A percentile compares a stretch with the other conserved stretches of the same genome.
Evolutionary conservation across 139 green algal genomes (phyloP).

Genomic region (Coelastrella sp.): DNA sequence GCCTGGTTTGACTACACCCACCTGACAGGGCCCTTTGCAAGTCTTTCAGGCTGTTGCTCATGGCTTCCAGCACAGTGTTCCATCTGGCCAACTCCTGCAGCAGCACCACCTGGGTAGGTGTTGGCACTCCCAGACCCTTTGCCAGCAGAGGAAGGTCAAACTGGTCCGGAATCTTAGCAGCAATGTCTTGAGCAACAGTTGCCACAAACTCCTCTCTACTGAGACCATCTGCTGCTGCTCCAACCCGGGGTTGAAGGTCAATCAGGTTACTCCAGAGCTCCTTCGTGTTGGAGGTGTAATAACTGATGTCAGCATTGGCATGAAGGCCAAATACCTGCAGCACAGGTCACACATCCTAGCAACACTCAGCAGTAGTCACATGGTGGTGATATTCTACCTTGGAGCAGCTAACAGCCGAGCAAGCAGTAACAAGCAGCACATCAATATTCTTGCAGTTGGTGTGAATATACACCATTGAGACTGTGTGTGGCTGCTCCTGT

Average conservation of each 20-base stretch:
- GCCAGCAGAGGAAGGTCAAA: slow-evolving; percentile 85
- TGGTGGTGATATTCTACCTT: not conserved
- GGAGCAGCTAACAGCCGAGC: not conserved
- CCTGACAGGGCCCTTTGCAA: slow-evolving; percentile 80
- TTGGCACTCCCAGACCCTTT: slow-evolving; percentile 77
- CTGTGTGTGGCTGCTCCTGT: not conserved
- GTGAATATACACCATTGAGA: not conserved
- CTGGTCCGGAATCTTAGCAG: slow-evolving; percentile 77
- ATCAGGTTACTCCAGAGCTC: slow-evolving; percentile 83
- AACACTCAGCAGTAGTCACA: not conserved
- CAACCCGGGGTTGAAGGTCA: slow-evolving; percentile 78
- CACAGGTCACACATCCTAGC: not conserved
- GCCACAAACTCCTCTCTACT: slow-evolving; percentile 82
- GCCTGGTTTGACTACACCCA: slow-evolving; percentile 63
- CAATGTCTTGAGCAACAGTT: slow-evolving; percentile 76
- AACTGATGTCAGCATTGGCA: slow-evolving; percentile 90
- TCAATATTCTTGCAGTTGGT: not conserved
- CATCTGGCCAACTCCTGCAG: slow-evolving; percentile 89
- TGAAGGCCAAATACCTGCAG: slow-evolving; percentile 88
- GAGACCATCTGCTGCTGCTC: slow-evolving; percentile 56
- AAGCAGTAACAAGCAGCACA: not conserved
- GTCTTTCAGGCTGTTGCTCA: slow-evolving; percentile 77
- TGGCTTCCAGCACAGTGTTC: slow-evolving; percentile 76
- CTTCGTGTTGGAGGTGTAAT: slow-evolving; percentile 88
- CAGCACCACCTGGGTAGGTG: slow-evolving; percentile 81